phyloP scores from a whole-genome alignment of 768 basidiomycete genomes.

The Pleurotus giganteus region DNA sequence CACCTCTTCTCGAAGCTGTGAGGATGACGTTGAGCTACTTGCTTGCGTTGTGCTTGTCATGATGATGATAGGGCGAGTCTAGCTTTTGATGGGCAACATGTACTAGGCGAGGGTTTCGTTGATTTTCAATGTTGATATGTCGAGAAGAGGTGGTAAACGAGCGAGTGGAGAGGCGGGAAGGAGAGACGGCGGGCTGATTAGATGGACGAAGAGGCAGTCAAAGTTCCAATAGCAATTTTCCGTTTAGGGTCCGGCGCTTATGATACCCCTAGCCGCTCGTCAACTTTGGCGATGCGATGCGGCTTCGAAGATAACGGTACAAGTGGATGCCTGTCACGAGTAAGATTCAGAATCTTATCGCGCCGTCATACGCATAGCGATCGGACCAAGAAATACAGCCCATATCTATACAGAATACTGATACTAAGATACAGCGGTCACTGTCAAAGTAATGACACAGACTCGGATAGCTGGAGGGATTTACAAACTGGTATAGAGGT shows the following conservation, averaged over 20 bases:
- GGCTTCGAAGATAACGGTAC: too few species aligned
- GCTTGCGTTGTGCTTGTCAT: slow-evolving; percentile 5
- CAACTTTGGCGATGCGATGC: not conserved
- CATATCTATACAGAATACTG: too few species aligned
- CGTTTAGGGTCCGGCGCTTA: slow-evolving; percentile 3
- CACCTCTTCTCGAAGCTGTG: not conserved
- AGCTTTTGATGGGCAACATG: slow-evolving; percentile 4
- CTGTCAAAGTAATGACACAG: too few species aligned
- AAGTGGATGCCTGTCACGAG: too few species aligned
- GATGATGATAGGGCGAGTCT: not conserved
- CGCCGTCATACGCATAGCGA: too few species aligned
- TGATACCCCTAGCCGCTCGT: not conserved
- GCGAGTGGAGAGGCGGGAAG: not conserved
- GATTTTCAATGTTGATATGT: not conserved
- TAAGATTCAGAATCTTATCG: too few species aligned
- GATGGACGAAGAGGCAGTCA: not conserved
- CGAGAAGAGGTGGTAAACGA: not conserved
- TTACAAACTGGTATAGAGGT: too few species aligned
- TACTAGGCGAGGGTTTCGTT: not conserved
- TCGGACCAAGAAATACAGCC: too few species aligned
- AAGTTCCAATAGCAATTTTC: slow-evolving; percentile 5
- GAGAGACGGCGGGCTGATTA: not conserved
- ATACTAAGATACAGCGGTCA: too few species aligned
- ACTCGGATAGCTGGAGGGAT: too few species aligned
- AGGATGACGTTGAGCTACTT: not conserved